Conservation (phyloP, 768 basidiomycete genomes). For the Boletus reticuloceps region DNA sequence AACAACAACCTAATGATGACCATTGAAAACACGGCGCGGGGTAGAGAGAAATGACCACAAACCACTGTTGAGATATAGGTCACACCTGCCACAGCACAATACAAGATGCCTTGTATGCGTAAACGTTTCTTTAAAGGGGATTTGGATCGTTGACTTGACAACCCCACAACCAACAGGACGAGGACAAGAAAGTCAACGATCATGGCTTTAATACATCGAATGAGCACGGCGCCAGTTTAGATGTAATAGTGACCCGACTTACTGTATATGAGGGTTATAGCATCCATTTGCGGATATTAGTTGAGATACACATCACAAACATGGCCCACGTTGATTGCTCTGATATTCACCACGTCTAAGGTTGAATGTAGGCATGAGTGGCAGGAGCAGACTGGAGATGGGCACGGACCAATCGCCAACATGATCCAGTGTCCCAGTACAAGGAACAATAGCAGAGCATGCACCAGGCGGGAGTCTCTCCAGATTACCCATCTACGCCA, state of each 20-base stretch:
- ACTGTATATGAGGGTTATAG: constrained; percentile 14
- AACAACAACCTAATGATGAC: constrained; percentile 3
- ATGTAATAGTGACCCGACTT: not conserved
- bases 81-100: constrained; percentile 12
- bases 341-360: constrained; percentile 3
- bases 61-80: constrained; percentile 17
- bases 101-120: constrained; percentile 15
- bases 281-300: not conserved
- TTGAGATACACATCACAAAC: not conserved
- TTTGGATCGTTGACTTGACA: constrained; percentile 6
- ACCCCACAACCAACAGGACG: constrained; percentile 12
- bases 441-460: constrained; percentile 8
- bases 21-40: not conserved
- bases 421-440: constrained; percentile 20
- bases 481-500: constrained; percentile 24
- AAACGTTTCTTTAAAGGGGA: constrained; percentile 17
- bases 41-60: not conserved
- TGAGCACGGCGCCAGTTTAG: not conserved
- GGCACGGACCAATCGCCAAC: constrained; percentile 9
- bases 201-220: constrained; percentile 6
- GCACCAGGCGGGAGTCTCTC: constrained; percentile 15
- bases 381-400: not conserved
- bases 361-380: not conserved
- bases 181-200: constrained; percentile 18
- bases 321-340: not conserved